These are phyloP conservation scores for Monilinia fructicola DNA, from an alignment of 2,329 filamentous ascomycete genomes.

Conservation along the genomic window DNA sequence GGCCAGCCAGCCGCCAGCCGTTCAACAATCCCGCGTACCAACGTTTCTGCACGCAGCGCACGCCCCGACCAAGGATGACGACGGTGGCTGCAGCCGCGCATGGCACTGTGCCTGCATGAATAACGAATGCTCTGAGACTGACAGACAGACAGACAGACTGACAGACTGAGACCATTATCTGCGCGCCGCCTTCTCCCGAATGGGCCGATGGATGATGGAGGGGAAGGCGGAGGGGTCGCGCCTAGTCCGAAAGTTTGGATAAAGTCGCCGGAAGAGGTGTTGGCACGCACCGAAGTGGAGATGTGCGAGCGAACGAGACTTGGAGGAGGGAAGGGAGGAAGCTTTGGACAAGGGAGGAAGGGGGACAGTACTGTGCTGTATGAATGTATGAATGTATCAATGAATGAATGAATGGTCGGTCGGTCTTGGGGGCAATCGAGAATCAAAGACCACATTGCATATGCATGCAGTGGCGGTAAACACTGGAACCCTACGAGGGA, in stretches of 20 bases:
- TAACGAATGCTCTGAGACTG: too few species aligned
- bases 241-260: neutral
- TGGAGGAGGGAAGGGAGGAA: neutral
- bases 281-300: neutral
- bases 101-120: slow-evolving; percentile 1
- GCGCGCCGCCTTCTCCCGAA: slow-evolving; percentile 1
- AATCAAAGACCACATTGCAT: slow-evolving; percentile 6
- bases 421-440: slow-evolving; percentile 8
- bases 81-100: slow-evolving; percentile 17
- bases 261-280: slow-evolving; percentile 1
- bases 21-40: slow-evolving; percentile 11
- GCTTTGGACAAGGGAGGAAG: neutral
- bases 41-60: slow-evolving; percentile 6
- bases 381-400: too few species aligned
- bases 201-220: slow-evolving; percentile 2
- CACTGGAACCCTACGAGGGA: slow-evolving; percentile 12
- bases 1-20: too few species aligned
- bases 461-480: slow-evolving; percentile 20
- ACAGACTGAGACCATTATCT: neutral
- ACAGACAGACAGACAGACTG: too few species aligned
- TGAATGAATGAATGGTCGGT: too few species aligned
- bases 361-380: too few species aligned
- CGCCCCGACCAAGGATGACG: slow-evolving; percentile 15
- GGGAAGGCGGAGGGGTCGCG: slow-evolving; percentile 1
- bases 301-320: too few species aligned